These are phyloP conservation scores for Blepharisma japonicum DNA, from an alignment of 73 alveolate species.

Conservation along the genomic window DNA sequence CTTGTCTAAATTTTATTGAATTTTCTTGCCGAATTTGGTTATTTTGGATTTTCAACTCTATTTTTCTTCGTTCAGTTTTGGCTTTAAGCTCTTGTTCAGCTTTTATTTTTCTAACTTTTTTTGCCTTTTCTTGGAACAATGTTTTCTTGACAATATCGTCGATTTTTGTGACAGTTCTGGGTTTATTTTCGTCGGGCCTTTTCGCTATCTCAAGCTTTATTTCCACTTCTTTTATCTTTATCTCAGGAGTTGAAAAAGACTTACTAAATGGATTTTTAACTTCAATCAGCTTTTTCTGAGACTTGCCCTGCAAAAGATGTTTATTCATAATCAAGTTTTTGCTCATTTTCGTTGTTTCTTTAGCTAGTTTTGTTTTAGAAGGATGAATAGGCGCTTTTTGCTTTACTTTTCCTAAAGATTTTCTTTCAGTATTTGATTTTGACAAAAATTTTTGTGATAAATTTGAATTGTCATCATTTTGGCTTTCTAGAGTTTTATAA, in stretches of 20 bases:
- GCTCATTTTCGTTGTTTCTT: background rate
- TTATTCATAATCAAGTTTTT: background rate
- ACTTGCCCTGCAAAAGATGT: no score
- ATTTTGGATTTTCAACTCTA: background rate
- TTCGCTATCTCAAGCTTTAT: background rate
- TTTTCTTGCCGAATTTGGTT: constrained; percentile 1
- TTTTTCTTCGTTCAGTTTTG: background rate
- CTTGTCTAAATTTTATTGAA: background rate
- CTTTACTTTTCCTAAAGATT: background rate
- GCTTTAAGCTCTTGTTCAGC: background rate
- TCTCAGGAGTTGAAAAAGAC: background rate
- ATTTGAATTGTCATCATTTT: background rate
- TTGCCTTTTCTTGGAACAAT: background rate
- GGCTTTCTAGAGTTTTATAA: background rate
- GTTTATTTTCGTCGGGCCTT: background rate
- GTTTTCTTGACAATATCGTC: background rate
- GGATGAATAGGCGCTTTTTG: background rate
- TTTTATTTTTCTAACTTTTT: background rate
- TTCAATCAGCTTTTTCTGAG: no score
- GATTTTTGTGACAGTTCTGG: background rate
- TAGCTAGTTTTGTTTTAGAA: background rate
- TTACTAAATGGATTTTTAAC: no score
- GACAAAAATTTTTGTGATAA: no score
- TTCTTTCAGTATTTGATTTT: background rate
- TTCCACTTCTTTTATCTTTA: background rate